phyloP scores from a whole-genome alignment of 2,329 filamentous ascomycete genomes.

The Claviceps humidiphila region DNA sequence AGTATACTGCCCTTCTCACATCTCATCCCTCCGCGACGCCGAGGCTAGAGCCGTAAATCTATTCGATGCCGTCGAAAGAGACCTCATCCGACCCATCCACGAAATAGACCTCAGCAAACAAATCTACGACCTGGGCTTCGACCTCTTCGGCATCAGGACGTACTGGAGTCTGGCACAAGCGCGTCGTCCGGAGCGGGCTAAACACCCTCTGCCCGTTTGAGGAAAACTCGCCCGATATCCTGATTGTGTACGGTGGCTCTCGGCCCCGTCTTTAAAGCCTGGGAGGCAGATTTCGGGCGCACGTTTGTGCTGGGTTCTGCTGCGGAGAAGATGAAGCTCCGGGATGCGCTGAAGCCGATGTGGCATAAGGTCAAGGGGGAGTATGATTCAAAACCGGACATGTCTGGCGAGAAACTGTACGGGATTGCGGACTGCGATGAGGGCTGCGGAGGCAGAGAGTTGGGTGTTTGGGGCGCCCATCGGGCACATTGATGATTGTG shows the following conservation, averaged over 20 bases:
- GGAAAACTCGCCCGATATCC: slow-evolving; percentile 32
- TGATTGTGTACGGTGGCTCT: slow-evolving; percentile 30
- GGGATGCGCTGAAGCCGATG: slow-evolving; percentile 31
- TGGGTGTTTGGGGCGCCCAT: slow-evolving; percentile 30
- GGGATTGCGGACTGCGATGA: slow-evolving; percentile 20
- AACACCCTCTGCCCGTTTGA: slow-evolving; percentile 34
- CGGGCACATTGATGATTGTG: slow-evolving; percentile 28
- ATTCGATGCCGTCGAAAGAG: slow-evolving; percentile 32
- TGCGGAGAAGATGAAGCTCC: slow-evolving; percentile 27
- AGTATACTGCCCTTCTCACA: too few relatives aligned
- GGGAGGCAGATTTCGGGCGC: slow-evolving; percentile 40
- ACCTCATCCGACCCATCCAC: slow-evolving; percentile 30
- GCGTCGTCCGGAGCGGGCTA: slow-evolving; percentile 33
- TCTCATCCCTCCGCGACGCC: slow-evolving; percentile 25
- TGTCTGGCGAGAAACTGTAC: slow-evolving; percentile 35
- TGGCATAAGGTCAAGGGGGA: slow-evolving; percentile 30
- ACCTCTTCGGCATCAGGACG: slow-evolving; percentile 21
- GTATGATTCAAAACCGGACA: slow-evolving; percentile 25
- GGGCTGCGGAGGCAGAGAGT: slow-evolving; percentile 22
- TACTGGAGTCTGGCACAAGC: slow-evolving; percentile 31
- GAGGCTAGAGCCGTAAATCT: slow-evolving; percentile 30
- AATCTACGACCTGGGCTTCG: slow-evolving; percentile 24
- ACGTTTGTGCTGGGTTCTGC: slow-evolving; percentile 37
- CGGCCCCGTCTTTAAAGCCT: slow-evolving; percentile 37
- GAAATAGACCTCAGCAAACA: slow-evolving; percentile 33